Conservation (phyloP, 2,329 filamentous ascomycete species). For the Lecanicillium sp. region DNA sequence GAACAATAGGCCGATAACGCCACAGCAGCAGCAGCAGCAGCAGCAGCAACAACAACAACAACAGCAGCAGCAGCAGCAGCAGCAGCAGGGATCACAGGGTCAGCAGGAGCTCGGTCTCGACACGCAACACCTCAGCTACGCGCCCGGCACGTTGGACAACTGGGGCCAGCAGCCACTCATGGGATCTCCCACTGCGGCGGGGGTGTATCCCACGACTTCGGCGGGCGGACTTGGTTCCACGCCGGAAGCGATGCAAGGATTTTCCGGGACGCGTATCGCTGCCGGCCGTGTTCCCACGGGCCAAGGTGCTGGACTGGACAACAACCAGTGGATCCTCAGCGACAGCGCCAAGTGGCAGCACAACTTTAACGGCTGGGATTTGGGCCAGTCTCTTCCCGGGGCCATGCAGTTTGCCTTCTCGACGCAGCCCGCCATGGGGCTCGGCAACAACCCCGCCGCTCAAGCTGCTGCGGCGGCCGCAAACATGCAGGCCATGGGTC, state of each 20-base stretch:
- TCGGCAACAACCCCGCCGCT: background rate
- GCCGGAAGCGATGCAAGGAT: constrained; percentile 1
- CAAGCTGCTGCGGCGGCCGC: constrained; percentile 3
- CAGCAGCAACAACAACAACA: constrained; percentile 3
- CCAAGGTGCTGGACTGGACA: constrained; percentile 32
- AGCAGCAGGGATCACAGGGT: no score
- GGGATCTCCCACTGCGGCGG: background rate
- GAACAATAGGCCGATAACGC: background rate
- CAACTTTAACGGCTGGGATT: constrained; percentile 49
- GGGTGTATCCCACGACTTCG: constrained; percentile 1
- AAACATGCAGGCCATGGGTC: constrained; percentile 15
- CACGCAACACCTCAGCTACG: constrained; percentile 2
- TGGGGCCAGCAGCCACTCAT: constrained; percentile 4
- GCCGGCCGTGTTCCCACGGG: background rate
- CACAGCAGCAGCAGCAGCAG: constrained; percentile 8
- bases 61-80: background rate
- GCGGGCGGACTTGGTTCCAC: background rate
- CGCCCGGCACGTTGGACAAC: constrained; percentile 7
- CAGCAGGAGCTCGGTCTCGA: constrained; percentile 3
- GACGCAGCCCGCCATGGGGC: constrained; percentile 8
- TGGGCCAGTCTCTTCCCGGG: constrained; percentile 24
- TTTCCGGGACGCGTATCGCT: constrained; percentile 2
- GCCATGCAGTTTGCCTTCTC: constrained; percentile 27
- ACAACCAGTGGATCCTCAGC: constrained; percentile 52
- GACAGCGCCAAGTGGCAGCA: constrained; percentile 54